Conservation (phyloP, 257 asterid genomes). For the Paulownia fortunei region DNA sequence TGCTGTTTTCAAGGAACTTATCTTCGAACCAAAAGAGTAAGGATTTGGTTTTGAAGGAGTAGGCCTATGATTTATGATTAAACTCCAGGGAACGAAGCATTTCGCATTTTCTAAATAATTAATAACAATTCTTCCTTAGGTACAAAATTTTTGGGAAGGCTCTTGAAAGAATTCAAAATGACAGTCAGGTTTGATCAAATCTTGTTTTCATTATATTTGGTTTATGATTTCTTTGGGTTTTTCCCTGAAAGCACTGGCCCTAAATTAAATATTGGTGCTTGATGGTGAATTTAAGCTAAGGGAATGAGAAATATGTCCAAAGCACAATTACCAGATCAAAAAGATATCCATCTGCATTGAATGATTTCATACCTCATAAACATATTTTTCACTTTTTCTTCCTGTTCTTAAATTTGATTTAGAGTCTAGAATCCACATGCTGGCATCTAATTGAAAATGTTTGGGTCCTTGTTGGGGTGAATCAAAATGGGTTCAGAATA, state of each 20-base stretch:
- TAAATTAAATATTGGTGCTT: not conserved
- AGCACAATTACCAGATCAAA: too few relatives aligned
- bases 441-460: not conserved
- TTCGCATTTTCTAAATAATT: not conserved
- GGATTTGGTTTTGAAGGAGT: not conserved
- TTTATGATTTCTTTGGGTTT: not conserved
- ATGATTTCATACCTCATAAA: too few relatives aligned
- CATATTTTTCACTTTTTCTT: too few relatives aligned
- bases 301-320: too few relatives aligned
- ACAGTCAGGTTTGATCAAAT: constrained; percentile 57
- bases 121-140: constrained; percentile 29
- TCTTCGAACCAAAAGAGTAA: constrained; percentile 70
- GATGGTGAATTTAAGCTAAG: not conserved
- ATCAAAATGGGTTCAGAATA: too few relatives aligned
- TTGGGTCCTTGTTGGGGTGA: too few relatives aligned
- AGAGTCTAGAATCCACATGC: not conserved
- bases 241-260: too few relatives aligned
- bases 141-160: constrained; percentile 69
- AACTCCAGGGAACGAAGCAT: not conserved
- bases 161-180: constrained; percentile 62
- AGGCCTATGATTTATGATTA: not conserved
- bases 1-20: constrained; percentile 66
- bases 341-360: too few relatives aligned
- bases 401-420: too few relatives aligned
- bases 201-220: not conserved